A percentile compares a stretch with the other conserved stretches of the same genome.
phyloP scores from a whole-genome alignment of 345 rosid species.

The Eutrema heterophyllum region DNA sequence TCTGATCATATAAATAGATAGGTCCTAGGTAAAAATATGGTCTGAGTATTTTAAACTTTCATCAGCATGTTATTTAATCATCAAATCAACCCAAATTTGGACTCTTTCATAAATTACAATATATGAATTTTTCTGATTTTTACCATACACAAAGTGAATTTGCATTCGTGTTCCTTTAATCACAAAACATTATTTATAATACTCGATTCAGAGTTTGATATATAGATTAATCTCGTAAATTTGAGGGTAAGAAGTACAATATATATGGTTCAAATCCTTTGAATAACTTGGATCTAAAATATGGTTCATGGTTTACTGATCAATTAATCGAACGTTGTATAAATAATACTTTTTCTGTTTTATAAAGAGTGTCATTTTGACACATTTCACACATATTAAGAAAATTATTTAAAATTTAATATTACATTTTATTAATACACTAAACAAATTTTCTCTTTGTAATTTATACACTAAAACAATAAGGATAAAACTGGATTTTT shows the following conservation, averaged over 20 bases:
- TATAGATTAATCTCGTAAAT: background rate
- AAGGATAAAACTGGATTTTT: too few relatives aligned
- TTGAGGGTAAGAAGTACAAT: background rate
- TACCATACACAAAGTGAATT: background rate
- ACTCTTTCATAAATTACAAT: background rate
- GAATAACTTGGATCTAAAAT: too few relatives aligned
- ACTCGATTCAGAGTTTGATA: background rate
- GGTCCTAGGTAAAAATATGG: background rate
- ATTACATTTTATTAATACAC: too few relatives aligned
- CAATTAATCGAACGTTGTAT: background rate
- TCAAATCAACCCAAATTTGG: background rate
- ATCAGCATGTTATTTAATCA: background rate
- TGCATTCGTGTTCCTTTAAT: slow-evolving; percentile 1
- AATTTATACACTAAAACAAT: too few relatives aligned
- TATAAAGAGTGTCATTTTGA: too few relatives aligned
- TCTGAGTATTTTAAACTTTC: background rate
- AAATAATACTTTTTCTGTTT: too few relatives aligned
- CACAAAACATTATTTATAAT: background rate
- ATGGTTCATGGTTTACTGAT: background rate
- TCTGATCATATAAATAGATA: background rate
- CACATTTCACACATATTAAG: too few relatives aligned
- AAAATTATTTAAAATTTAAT: too few relatives aligned
- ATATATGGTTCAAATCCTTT: too few relatives aligned
- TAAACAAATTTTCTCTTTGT: too few relatives aligned
- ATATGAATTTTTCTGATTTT: background rate